Percentiles rank a stretch among this genome's conserved stretches.
Evolutionary conservation across 2,329 filamentous ascomycete species (phyloP).

Genomic region (Xylariomycetidae sp.): DNA sequence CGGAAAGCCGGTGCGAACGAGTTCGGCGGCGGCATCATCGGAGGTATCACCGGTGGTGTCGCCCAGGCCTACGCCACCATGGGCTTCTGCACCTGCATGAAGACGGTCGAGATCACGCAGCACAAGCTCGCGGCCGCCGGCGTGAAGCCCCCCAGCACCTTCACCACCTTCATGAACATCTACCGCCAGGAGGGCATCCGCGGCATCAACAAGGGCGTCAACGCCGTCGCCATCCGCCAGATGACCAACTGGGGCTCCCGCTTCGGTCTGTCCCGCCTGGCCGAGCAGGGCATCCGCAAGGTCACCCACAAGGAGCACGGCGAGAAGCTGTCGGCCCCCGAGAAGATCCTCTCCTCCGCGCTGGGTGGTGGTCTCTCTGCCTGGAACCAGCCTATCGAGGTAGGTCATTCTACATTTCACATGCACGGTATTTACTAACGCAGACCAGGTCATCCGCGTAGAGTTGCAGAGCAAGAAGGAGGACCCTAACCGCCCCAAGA

Average conservation of each 20-base stretch:
- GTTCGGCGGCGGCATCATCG: constrained; percentile 82
- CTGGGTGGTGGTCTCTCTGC: constrained; percentile 91
- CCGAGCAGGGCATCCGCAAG: constrained; percentile 80
- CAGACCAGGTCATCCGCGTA: constrained; percentile 97
- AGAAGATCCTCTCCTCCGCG: constrained; percentile 84
- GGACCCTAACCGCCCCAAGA: constrained; percentile 97
- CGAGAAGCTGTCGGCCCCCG: constrained; percentile 69
- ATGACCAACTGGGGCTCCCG: constrained; percentile 99
- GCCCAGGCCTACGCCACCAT: constrained; percentile 99
- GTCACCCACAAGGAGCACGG: constrained; percentile 71
- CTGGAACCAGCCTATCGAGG: constrained; percentile 99
- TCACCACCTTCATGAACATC: constrained; percentile 94
- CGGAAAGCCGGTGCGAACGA: constrained; percentile 75
- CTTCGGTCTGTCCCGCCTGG: constrained; percentile 88
- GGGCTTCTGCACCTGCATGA: constrained; percentile 99
- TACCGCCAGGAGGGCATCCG: constrained; percentile 89
- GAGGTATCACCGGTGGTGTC: constrained; percentile 89
- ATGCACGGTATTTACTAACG: no score
- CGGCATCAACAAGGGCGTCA: constrained; percentile 98
- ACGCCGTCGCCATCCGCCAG: constrained; percentile 95
- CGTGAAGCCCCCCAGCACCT: constrained; percentile 81
- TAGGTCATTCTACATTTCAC: no score
- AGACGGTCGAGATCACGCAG: constrained; percentile 99
- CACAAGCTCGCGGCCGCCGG: constrained; percentile 85
- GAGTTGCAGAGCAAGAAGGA: constrained; percentile 99